Evolutionary conservation across 768 basidiomycete species (phyloP), one percentile per base, ranked within the genome.

Genomic region (Clavaria fumosa): DNA sequence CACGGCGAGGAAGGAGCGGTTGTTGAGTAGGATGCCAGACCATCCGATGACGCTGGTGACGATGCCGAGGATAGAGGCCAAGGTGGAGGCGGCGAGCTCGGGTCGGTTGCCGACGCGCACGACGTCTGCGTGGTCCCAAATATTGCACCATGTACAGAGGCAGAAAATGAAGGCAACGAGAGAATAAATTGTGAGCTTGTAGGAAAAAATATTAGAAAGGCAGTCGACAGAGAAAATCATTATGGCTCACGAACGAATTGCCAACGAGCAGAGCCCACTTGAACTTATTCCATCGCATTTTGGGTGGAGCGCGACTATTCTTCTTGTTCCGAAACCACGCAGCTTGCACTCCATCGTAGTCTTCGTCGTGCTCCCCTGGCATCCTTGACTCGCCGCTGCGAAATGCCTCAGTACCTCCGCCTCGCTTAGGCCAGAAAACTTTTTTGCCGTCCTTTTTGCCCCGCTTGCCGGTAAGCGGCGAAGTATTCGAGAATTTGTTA

Each of bases 21-120:
- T 82, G 65, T 88, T 88, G 50, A 85, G 71, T 19, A 88, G 60
- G 51, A 85, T 72, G 21, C 83, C 83, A 17, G 81, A 66, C 69
- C 75, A 83, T 34, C 83, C 83, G 50, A 85, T 57, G 38, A 81
- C 47, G 14, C 79, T 69, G 22, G 79, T 80, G 46, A 80, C 52
- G 23, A 79, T 50, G 37, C 69, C 75, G 5, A 74, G 43, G 7
- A 60, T 49, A 2, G 77, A 72, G 2, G 77, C 79, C 32, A 75
- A 50, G 14, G 81, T 85, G 23, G 79, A 81, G 35, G 81, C 53
- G 51, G 78, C 60, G 43, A 85, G 69, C 53, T 82, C 79, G 7
- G 66, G 47, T 34, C 54, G 59, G 56, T 85, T 84, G 3, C 72
- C 80, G 3, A 75, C 72, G 15, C 77, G 70, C 45, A 88, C 61